Conservation (phyloP, 441 rosid species). For the Macaranga tanarius region DNA sequence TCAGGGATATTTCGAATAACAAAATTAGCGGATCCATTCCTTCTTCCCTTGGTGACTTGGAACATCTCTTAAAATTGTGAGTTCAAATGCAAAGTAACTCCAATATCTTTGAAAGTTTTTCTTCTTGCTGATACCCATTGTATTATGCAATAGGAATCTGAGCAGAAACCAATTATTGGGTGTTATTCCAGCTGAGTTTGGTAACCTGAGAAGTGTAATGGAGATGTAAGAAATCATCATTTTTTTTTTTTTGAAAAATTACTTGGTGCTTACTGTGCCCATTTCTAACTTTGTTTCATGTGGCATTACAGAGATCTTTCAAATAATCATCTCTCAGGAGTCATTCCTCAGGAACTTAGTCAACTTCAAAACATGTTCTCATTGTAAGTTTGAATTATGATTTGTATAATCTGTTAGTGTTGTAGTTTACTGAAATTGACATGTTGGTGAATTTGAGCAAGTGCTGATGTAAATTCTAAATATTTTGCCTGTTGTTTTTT, state of each 20-base stretch:
- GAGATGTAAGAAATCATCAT: slow-evolving; percentile 63
- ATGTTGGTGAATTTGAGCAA: background rate
- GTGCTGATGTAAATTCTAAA: background rate
- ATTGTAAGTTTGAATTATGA: slow-evolving; percentile 48
- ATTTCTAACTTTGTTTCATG: slow-evolving; percentile 25
- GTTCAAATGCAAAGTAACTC: slow-evolving; percentile 27
- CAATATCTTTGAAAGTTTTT: slow-evolving; percentile 4
- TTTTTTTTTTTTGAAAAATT: background rate
- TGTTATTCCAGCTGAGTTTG: slow-evolving; percentile 77
- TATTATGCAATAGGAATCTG: slow-evolving; percentile 54
- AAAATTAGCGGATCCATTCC: slow-evolving; percentile 77
- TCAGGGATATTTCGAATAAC: slow-evolving; percentile 83
- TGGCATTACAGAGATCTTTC: slow-evolving; percentile 76
- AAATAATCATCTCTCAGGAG: slow-evolving; percentile 70
- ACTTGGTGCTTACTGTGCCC: background rate
- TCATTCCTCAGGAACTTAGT: slow-evolving; percentile 77
- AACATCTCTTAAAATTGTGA: slow-evolving; percentile 90
- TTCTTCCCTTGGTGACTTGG: slow-evolving; percentile 91
- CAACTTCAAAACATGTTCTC: slow-evolving; percentile 74
- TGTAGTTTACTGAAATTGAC: background rate
- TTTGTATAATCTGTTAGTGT: background rate
- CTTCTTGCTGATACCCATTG: slow-evolving; percentile 11
- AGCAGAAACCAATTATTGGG: slow-evolving; percentile 79
- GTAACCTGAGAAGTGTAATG: slow-evolving; percentile 82
- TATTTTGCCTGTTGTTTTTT: background rate